Conservation (phyloP, 345 rosid genomes). For the Clausena lansium region DNA sequence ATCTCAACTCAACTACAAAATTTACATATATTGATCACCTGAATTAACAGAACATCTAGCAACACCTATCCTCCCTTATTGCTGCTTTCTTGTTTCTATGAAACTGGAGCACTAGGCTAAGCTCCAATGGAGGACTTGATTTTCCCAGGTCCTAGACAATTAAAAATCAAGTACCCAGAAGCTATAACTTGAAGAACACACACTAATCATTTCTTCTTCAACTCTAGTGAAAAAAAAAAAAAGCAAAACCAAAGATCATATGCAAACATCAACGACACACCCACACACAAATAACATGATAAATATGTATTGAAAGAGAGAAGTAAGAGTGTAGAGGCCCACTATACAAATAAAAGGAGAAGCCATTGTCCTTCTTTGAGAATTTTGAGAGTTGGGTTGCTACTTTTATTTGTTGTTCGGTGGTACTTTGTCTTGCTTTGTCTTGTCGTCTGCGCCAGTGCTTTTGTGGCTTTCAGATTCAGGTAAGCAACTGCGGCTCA, state of each 20-base stretch:
- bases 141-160: neutral
- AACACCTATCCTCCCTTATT: neutral
- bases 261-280: neutral
- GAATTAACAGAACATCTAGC: neutral
- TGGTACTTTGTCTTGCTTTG: neutral
- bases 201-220: neutral
- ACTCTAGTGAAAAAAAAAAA: neutral
- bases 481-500: too few species aligned
- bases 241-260: neutral
- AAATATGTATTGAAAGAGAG: neutral
- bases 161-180: neutral
- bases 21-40: neutral
- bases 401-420: neutral
- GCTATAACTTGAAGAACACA: neutral
- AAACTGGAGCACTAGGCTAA: neutral
- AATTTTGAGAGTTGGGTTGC: neutral
- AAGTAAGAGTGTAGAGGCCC: neutral
- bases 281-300: neutral
- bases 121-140: neutral
- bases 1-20: neutral
- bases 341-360: neutral
- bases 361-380: neutral
- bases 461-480: too few species aligned
- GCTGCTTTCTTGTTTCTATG: neutral
- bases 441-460: too few species aligned